Base-by-base conservation (phyloP, 352 stramenopile species). In the Phytophthora sansomeana region DNA sequence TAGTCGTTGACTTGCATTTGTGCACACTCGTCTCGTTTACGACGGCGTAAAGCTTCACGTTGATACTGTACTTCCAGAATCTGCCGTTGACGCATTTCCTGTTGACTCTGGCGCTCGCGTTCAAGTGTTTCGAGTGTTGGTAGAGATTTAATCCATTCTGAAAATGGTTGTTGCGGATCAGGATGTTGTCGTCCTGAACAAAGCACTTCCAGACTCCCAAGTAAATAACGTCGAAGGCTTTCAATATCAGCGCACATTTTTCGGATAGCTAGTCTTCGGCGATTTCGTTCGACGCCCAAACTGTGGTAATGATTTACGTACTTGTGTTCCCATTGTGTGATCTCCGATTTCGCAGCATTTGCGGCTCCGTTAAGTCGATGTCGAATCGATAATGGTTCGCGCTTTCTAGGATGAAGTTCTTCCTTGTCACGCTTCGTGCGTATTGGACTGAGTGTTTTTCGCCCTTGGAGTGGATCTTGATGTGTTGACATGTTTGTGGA, bases 111-210 rank as follows among this genome's bases (percentile, higher is more conserved):
- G 0, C 66, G 66, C 11, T 83, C 77, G 29, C 66, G 67, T 19
- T 86, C 67, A 10, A 72, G 62, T 36, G 69, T 89, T 24, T 90
- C 69, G 14, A 90, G 67, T 14, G 83, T 90, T 38, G 74, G 60
- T 14, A 92, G 62, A 0, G 83, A 90, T 19, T 67, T 73, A 3
- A 90, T 76, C 83, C 83, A 92, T 6, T 80, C 71, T 0, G 55
- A 47, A 51, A 92, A 82, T 1, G 47, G 33, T 61, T 90, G 80
- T 3, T 73, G 51, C 0, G 66, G 59, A 8, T 83, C 67, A 24
- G 81, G 72, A 29, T 90, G 83, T 3, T 62, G 19, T n/a, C 83
- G 62, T 11, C 74, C 83, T 28, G 32, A 69, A 47, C 41, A 75
- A 6, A 92, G 39, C 6, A 90, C 39, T 5, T 33, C 48, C 0